Evolutionary conservation across 805 yeast genomes (phyloP), one percentile per base, ranked within the genome.

Genomic region (Debaryomyces hansenii): DNA sequence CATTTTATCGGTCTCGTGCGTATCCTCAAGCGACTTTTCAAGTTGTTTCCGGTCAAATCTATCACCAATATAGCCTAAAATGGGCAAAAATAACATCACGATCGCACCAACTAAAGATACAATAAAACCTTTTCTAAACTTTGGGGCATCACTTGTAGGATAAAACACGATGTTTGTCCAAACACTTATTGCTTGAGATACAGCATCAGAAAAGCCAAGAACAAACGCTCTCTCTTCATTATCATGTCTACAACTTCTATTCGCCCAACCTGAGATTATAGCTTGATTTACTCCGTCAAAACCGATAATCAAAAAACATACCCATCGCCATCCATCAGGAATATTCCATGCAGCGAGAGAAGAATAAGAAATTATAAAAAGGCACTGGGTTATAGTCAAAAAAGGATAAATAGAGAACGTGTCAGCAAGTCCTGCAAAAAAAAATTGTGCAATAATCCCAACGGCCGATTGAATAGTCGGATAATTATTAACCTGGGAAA

Each of bases 121-220:
- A 36, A 67, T 69, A 47, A 67, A 72, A 5, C 78, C 78, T 9
- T 51, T 47, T 37, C 56, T 64, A 60, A 73, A 73, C 46, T 64
- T 48, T 2, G 78, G 78, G 2, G 74, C 69, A n/a, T 66, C 46
- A 9, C 54, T 55, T 0, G 78, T 72, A 7, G 77, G 77, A 49
- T 59, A 73, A 46, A 70, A 70, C 2, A 60, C 77, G 45, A 73
- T 70, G 47, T 70, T 73, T 10, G 77, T 72, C 72, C 78, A 74
- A 41, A 73, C 67, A 44, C 70, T 73, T 60, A 72, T 69, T 8
- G 75, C 74, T 46, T 73, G 75, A 7, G 77, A 73, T 16, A 40
- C 42, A 7, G 42, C 42, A 27, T 40, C 42, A 5, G 42, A 40
- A 27, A 28, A 40, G 5, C 42, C 42, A 27, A 40, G 35, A 16